Base-by-base conservation (phyloP, 2,329 filamentous ascomycete genomes). In the Ascochyta koolunga region DNA sequence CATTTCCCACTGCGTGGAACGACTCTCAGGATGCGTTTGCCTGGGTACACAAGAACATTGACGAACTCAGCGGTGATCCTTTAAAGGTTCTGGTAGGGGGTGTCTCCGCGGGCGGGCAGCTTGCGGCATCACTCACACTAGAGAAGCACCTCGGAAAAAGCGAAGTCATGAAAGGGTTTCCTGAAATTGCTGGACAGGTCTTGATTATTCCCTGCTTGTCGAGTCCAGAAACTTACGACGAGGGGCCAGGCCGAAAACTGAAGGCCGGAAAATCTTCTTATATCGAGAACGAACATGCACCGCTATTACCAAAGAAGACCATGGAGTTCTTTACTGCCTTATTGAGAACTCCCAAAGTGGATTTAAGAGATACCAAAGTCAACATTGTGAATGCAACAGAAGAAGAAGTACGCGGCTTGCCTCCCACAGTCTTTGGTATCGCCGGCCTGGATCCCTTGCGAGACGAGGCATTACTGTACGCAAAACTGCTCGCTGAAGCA, bases 1-100 rank as follows among this genome's bases (percentile, higher is more conserved):
- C 54, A 0, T 86, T 81, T 51, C 85, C 84, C 0, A 80, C 77
- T 0, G 77, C 79, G 0, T 84, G 79, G 79, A 56, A 81, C 37
- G 85, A 87, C 40, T 67, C 76, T 0, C 78, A 83, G 52, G 84
- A 86, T 39, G 78, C 79, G 0, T 81, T 85, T 27, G 71, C 77
- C 16, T 87, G 83, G 84, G 64, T 83, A 0, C 79, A 84, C 43
- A 68, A 71, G 13, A 70, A 82, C 51, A 76, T 78, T 0, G 59
- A 64, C 0, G 50, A 65, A 27, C 25, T 82, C 4, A 73, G 73
- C 15, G 75, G 76, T 7, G 76, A 82, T 33, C 49, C 73, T 4
- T 53, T 60, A 0, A 67, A 80, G 21, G 81, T 83, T 53, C 67
- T 83, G 3, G 64, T 83, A 0, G 80, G 80, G 1, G 82, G 82